Percentiles rank a stretch among this genome's conserved stretches.
phyloP scores from a whole-genome alignment of 305 asterid genomes.

The Coffea humblotiana region DNA sequence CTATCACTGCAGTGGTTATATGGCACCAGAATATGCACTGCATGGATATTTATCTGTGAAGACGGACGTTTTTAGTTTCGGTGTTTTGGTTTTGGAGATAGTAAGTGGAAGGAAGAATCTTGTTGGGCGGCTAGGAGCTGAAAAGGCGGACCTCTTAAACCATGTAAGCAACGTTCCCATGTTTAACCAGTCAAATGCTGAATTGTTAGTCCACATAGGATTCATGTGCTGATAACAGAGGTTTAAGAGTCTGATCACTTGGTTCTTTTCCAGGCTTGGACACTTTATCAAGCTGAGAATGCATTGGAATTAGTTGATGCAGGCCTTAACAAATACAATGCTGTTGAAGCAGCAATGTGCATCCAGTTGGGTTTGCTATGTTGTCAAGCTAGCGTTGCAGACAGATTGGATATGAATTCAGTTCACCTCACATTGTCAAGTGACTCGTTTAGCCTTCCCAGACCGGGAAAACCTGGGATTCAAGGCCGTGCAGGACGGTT shows the following conservation, averaged over 20 bases:
- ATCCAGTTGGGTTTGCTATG: slow-evolving; percentile 71
- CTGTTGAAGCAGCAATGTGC: slow-evolving; percentile 60
- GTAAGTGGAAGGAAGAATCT: slow-evolving; percentile 76
- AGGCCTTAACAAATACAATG: slow-evolving; percentile 37
- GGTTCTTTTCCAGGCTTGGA: slow-evolving; percentile 52
- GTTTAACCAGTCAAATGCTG: background rate
- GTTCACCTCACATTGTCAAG: slow-evolving; percentile 59
- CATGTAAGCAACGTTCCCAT: slow-evolving; percentile 47
- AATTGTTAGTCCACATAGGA: background rate
- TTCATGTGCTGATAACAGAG: background rate
- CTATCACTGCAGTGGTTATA: slow-evolving; percentile 66
- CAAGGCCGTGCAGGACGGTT: slow-evolving; percentile 63
- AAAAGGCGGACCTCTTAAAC: slow-evolving; percentile 61
- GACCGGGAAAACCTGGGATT: slow-evolving; percentile 68
- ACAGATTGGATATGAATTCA: slow-evolving; percentile 72
- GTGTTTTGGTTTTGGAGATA: slow-evolving; percentile 70
- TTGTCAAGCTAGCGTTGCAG: slow-evolving; percentile 70
- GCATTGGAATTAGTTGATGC: slow-evolving; percentile 53
- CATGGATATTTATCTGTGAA: slow-evolving; percentile 76
- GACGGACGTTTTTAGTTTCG: slow-evolving; percentile 81
- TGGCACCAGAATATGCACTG: slow-evolving; percentile 88
- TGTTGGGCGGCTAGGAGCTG: slow-evolving; percentile 45
- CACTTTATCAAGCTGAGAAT: slow-evolving; percentile 45
- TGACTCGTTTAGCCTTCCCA: slow-evolving; percentile 61
- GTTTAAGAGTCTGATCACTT: slow-evolving; percentile 4